Base-by-base conservation (phyloP, 495 filamentous ascomycete species). In the Darksidea phi region DNA sequence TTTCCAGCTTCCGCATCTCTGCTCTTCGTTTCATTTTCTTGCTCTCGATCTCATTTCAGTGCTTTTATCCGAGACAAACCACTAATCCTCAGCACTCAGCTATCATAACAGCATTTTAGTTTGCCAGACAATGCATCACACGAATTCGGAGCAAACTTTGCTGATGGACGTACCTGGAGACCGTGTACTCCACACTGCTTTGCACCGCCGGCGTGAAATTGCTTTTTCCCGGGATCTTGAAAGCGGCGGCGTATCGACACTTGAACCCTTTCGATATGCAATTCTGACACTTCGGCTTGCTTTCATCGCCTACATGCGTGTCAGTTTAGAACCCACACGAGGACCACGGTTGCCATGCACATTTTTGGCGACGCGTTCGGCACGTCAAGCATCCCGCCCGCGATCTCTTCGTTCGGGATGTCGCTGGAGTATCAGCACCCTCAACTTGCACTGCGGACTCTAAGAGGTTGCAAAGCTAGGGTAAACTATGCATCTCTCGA, bases 271-370 rank as follows among this genome's bases (percentile, higher is more conserved):
- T 59, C n/a, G 45, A 20, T 21, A 37, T 59, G 21, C 57, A 59
- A 28, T 59, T 59, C 17, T 43, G 46, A 21, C 57, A 59, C 20
- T 18, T 52, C 17, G 57, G 57, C 36, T 59, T 59, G 5, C 48
- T 28, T 49, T 59, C 57, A 25, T 52, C 57, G 34, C 57, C 57
- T 59, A 25, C 23, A 26, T 7, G 13, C 6, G 2, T 24, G 48
- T 45, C 6, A 41, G n/a, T n/a, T n/a, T n/a, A n/a, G n/a, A n/a
- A n/a, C n/a, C n/a, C n/a, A n/a, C n/a, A n/a, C n/a, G n/a, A n/a
- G n/a, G n/a, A n/a, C n/a, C n/a, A n/a, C 24, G 34, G 56, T 13
- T 52, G 51, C 20, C 18, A 52, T 23, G 20, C 11, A 52, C 32
- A 59, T 59, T 59, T 59, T 20, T 32, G 57, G 18, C 47, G 45